Evolutionary conservation across 2,329 filamentous ascomycete genomes (phyloP).

Genomic region (Dactylellina cionopaga): DNA sequence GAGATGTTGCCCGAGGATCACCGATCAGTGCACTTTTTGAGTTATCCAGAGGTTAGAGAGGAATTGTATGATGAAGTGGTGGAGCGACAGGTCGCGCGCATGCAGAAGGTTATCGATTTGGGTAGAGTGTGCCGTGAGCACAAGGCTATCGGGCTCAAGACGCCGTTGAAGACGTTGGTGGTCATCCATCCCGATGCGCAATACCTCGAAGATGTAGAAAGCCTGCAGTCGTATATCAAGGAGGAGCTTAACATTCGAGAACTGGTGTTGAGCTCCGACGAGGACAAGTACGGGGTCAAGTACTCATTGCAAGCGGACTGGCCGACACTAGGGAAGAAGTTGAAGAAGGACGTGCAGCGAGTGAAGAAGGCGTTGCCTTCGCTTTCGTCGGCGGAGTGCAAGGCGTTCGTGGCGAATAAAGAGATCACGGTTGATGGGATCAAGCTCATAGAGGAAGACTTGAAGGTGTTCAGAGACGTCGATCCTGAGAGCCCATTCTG

Average conservation of each 20-base stretch:
- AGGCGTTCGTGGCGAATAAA: slow-evolving; percentile 77
- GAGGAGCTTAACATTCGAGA: slow-evolving; percentile 93
- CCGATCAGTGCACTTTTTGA: slow-evolving; percentile 89
- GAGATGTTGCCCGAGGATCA: slow-evolving; percentile 75
- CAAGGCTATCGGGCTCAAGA: slow-evolving; percentile 81
- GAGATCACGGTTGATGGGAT: slow-evolving; percentile 87
- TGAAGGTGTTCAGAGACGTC: slow-evolving; percentile 82
- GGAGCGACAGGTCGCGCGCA: slow-evolving; percentile 84
- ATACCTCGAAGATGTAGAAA: slow-evolving; percentile 86
- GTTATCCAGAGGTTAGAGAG: slow-evolving; percentile 86
- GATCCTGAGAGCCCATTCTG: slow-evolving; percentile 74
- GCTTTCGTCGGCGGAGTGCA: slow-evolving; percentile 81
- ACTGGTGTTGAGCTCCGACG: slow-evolving; percentile 83
- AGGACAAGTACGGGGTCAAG: slow-evolving; percentile 89
- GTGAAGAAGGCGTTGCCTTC: slow-evolving; percentile 89
- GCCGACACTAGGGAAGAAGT: slow-evolving; percentile 93
- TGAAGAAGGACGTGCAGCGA: slow-evolving; percentile 91
- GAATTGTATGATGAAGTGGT: slow-evolving; percentile 88
- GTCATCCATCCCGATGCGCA: slow-evolving; percentile 85
- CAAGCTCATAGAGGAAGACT: slow-evolving; percentile 79
- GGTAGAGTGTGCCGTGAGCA: slow-evolving; percentile 86
- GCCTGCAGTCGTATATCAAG: slow-evolving; percentile 84
- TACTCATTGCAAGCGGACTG: slow-evolving; percentile 92
- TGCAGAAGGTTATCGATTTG: slow-evolving; percentile 96
- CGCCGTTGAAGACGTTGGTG: slow-evolving; percentile 85